Base-by-base conservation (phyloP, 495 filamentous ascomycete genomes). In the Mycothermus thermophilus region DNA sequence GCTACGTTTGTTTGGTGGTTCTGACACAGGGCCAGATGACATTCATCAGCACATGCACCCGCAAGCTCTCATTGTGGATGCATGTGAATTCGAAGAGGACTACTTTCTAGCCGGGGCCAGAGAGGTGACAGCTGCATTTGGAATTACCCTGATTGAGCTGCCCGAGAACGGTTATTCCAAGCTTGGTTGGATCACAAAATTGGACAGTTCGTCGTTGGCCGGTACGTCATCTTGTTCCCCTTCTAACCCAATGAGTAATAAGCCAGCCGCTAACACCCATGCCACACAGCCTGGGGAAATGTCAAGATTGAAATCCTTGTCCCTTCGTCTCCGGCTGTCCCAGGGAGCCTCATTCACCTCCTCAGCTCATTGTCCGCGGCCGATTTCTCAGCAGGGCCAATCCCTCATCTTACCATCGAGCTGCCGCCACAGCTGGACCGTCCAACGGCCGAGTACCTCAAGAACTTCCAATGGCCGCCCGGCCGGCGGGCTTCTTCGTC, bases 271-370 rank as follows among this genome's bases (percentile, higher is more conserved):
- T n/a, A n/a, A n/a, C n/a, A n/a, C n/a, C n/a, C n/a, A n/a, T n/a
- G n/a, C n/a, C n/a, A n/a, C n/a, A n/a, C n/a, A n/a, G 81, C 67
- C 18, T 93, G 84, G 84, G 75, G 83, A 44, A 70, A 72, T 27
- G 57, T 79, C 5, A 69, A 62, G 24, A 63, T 93, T 30, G 81
- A 92, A 34, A 79, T 93, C 15, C 52, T 87, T 7, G 71, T 93
- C 21, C 77, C 84, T 31, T 79, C 78, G n/a, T 63, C 75, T 9
- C 52, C 69, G 6, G 63, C 72, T 3, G 71, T 74, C 17, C 74
- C 81, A 7, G 81, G 82, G 2, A 79, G 77, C 30, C 42, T 93
- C 12, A 72, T 81, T 16, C 67, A 80, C 30, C 63, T 92, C 14
- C 62, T 93, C 1, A 68, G 69, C 35, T 87, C 83, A 13, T 61